Conservation (phyloP, 2,329 filamentous ascomycete genomes). For the Fusarium ramigenum region DNA sequence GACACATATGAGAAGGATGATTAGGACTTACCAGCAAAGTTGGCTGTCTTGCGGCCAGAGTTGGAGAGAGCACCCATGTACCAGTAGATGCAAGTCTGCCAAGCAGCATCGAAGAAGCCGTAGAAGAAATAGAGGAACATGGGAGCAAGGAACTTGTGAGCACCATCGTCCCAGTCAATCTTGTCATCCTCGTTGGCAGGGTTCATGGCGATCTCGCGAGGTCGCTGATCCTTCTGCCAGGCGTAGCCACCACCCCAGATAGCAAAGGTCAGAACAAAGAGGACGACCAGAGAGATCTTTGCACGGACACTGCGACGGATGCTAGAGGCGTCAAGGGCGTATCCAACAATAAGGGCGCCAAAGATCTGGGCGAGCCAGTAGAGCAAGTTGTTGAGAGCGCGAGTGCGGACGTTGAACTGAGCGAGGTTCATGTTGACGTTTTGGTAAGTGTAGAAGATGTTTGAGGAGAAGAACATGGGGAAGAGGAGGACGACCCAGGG, state of each 20-base stretch:
- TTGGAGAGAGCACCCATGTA: constrained; percentile 93
- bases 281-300: constrained; percentile 55
- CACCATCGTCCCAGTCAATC: constrained; percentile 57
- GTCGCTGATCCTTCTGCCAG: constrained; percentile 68
- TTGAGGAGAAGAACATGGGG: constrained; percentile 64
- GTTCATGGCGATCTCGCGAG: constrained; percentile 52
- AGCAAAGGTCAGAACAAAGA: constrained; percentile 60
- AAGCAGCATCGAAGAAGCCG: constrained; percentile 73
- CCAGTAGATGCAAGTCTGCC: constrained; percentile 59
- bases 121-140: constrained; percentile 78
- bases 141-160: constrained; percentile 64
- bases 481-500: constrained; percentile 51
- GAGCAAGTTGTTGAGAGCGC: constrained; percentile 63
- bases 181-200: constrained; percentile 43
- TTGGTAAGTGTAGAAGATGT: constrained; percentile 67
- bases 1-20: neutral
- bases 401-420: constrained; percentile 64
- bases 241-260: constrained; percentile 70
- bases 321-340: constrained; percentile 54
- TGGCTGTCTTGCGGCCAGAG: constrained; percentile 88
- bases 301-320: constrained; percentile 58
- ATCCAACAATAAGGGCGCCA: constrained; percentile 59
- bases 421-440: constrained; percentile 64
- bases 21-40: constrained; percentile 64
- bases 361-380: constrained; percentile 68